These are phyloP conservation scores for Flammula alnicola DNA, from an alignment of 1,284 basidiomycete species.

Conservation along the genomic window DNA sequence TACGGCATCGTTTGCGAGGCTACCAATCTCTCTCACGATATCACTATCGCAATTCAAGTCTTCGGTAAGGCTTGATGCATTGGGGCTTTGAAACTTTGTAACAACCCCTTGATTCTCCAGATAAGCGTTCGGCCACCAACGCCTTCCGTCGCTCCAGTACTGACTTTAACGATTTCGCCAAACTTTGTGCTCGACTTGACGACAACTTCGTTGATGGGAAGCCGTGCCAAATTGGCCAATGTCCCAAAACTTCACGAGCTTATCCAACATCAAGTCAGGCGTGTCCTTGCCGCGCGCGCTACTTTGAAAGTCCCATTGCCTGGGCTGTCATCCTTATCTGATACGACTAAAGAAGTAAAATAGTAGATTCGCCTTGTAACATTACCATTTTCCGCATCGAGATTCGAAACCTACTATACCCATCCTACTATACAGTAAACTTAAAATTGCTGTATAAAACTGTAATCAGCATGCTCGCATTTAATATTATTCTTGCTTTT, in stretches of 20 bases:
- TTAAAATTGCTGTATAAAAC: slow-evolving; percentile 9
- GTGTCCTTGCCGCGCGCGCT: slow-evolving; percentile 60
- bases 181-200: slow-evolving; percentile 71
- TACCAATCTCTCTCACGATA: slow-evolving; percentile 79
- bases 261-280: slow-evolving; percentile 74
- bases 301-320: slow-evolving; percentile 75
- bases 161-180: slow-evolving; percentile 66
- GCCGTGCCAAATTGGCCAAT: slow-evolving; percentile 81
- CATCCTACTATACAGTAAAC: slow-evolving; percentile 3
- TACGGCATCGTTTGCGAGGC: slow-evolving; percentile 75
- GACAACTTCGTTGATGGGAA: slow-evolving; percentile 81
- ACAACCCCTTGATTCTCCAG: slow-evolving; percentile 32
- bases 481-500: slow-evolving; percentile 13
- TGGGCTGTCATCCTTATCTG: slow-evolving; percentile 54
- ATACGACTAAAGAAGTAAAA: slow-evolving; percentile 49
- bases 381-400: slow-evolving; percentile 2
- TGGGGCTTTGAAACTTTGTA: not conserved
- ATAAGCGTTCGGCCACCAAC: slow-evolving; percentile 56
- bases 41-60: slow-evolving; percentile 79
- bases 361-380: slow-evolving; percentile 25
- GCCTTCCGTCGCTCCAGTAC: slow-evolving; percentile 49
- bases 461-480: slow-evolving; percentile 12
- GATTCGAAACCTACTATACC: slow-evolving; percentile 7
- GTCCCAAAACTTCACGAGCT: slow-evolving; percentile 85
- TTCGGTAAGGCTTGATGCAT: slow-evolving; percentile 45